Conservation (phyloP, 208 protist species). For the Angomonas deanei region DNA sequence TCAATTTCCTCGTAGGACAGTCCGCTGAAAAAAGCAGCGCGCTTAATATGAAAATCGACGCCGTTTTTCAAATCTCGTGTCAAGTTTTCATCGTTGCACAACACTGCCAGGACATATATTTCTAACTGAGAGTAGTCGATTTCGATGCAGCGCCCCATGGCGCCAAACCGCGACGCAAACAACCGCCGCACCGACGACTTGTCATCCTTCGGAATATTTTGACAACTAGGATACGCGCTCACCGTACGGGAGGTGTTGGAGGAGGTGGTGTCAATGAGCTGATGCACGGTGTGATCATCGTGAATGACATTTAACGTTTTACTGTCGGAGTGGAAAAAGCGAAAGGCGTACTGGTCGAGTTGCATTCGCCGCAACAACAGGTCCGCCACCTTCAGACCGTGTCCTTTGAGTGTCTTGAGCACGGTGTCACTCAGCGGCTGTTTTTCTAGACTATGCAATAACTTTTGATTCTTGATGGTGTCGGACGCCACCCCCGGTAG, state of each 20-base stretch:
- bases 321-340: constrained; percentile 35
- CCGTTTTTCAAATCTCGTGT: constrained; percentile 58
- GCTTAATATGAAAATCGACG: constrained; percentile 86
- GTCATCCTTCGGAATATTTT: constrained; percentile 87
- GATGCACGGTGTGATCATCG: constrained; percentile 48
- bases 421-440: constrained; percentile 44
- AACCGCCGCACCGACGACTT: constrained; percentile 73
- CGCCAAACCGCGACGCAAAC: constrained; percentile 80
- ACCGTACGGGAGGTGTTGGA: constrained; percentile 78
- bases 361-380: constrained; percentile 61
- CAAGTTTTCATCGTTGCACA: constrained; percentile 66
- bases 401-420: constrained; percentile 36
- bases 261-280: constrained; percentile 80
- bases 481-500: constrained; percentile 58
- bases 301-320: constrained; percentile 32
- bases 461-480: constrained; percentile 27
- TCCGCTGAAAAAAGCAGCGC: constrained; percentile 80
- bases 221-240: constrained; percentile 80
- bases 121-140: constrained; percentile 90
- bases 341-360: constrained; percentile 45
- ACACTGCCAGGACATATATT: constrained; percentile 74
- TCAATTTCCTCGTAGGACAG: constrained; percentile 77
- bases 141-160: constrained; percentile 70
- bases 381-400: constrained; percentile 38
- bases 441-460: constrained; percentile 23